Conservation (phyloP, 352 stramenopile species). For the Halophytophthora polymorphica region DNA sequence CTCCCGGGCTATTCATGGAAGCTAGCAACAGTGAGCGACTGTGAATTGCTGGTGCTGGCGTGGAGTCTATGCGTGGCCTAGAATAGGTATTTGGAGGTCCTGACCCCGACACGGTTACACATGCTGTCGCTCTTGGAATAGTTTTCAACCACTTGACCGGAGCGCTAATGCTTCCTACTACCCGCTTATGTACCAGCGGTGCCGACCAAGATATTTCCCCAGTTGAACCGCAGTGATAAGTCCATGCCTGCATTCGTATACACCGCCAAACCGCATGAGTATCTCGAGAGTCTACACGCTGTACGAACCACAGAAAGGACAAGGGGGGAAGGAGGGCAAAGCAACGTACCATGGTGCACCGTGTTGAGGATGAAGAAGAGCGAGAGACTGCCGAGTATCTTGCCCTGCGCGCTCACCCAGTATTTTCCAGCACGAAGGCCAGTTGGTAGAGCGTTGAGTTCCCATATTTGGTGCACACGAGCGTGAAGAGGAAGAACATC, state of each 20-base stretch:
- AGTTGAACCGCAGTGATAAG: constrained; percentile 18
- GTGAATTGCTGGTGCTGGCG: too few species aligned
- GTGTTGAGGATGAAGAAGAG: constrained; percentile 23
- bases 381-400: constrained; percentile 16
- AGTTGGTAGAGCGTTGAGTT: constrained; percentile 21
- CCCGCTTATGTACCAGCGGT: constrained; percentile 1
- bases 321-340: constrained; percentile 6
- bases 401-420: constrained; percentile 16
- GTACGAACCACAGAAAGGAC: constrained; percentile 10
- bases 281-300: background rate
- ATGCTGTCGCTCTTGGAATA: background rate
- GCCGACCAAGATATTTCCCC: constrained; percentile 13
- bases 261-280: background rate
- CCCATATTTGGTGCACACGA: constrained; percentile 23
- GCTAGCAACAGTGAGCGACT: too few species aligned
- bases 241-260: constrained; percentile 12
- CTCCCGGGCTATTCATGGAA: too few species aligned
- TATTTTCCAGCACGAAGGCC: constrained; percentile 28
- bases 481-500: constrained; percentile 7
- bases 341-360: background rate
- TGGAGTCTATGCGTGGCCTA: too few species aligned
- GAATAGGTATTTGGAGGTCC: too few species aligned
- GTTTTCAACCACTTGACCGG: background rate
- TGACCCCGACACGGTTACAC: background rate
- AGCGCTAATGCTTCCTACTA: background rate